These are phyloP conservation scores for Chalaropsis ovoidea DNA, from an alignment of 2,329 filamentous ascomycete genomes.

Conservation along the genomic window DNA sequence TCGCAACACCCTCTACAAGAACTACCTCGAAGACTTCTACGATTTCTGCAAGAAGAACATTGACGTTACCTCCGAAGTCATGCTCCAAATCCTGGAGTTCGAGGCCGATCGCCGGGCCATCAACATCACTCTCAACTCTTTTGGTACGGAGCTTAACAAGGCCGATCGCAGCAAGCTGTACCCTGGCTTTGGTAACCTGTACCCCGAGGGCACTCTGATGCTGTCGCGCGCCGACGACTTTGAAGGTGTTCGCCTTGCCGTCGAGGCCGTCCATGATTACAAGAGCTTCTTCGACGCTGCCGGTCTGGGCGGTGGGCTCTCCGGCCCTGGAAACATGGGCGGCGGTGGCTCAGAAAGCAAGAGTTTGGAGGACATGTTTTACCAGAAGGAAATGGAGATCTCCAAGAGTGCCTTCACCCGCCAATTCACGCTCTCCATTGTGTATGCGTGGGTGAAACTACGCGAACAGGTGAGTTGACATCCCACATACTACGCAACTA, in stretches of 20 bases:
- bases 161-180: constrained; percentile 92
- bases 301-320: constrained; percentile 60
- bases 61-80: constrained; percentile 86
- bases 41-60: constrained; percentile 83
- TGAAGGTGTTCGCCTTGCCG: constrained; percentile 83
- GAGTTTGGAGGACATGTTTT: constrained; percentile 94
- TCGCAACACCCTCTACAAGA: constrained; percentile 97
- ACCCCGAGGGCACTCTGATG: constrained; percentile 91
- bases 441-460: constrained; percentile 96
- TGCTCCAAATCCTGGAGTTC: constrained; percentile 92
- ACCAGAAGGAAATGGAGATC: constrained; percentile 99
- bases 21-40: constrained; percentile 97
- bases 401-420: constrained; percentile 90
- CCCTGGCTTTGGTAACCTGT: constrained; percentile 79
- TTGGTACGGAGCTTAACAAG: constrained; percentile 92
- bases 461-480: constrained; percentile 73
- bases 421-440: constrained; percentile 88
- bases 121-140: constrained; percentile 98
- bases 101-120: constrained; percentile 94
- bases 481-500: neutral
- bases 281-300: constrained; percentile 92
- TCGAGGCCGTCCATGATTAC: constrained; percentile 88
- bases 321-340: constrained; percentile 72
- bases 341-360: constrained; percentile 72
- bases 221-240: constrained; percentile 88